phyloP scores from a whole-genome alignment of 345 rosid species.

The Rhizophora apiculata region DNA sequence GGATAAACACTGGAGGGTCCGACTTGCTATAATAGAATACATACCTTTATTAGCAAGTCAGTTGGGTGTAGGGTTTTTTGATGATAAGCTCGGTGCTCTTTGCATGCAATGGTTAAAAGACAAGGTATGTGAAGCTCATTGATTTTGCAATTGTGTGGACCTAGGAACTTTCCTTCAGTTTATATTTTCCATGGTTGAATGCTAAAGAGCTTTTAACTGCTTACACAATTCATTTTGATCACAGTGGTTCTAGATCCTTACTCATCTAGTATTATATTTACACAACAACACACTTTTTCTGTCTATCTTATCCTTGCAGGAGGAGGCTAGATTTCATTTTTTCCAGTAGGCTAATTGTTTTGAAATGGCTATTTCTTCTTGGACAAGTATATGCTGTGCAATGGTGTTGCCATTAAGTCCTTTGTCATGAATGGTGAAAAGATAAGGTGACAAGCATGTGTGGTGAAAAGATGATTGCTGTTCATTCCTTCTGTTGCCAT shows the following conservation, averaged over 20 bases:
- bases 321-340: too few relatives aligned
- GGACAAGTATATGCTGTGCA: too few relatives aligned
- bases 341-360: too few relatives aligned
- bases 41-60: slow-evolving; percentile 93
- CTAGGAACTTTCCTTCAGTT: not conserved
- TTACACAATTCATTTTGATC: not conserved
- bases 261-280: too few relatives aligned
- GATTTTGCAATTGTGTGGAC: not conserved
- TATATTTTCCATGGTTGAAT: not conserved
- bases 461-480: too few relatives aligned
- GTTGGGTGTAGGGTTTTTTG: slow-evolving; percentile 86
- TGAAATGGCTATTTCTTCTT: too few relatives aligned
- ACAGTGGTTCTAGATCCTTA: not conserved
- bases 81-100: slow-evolving; percentile 85
- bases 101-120: slow-evolving; percentile 98
- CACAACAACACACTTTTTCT: too few relatives aligned
- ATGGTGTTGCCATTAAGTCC: too few relatives aligned
- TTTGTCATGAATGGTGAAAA: too few relatives aligned
- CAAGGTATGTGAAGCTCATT: slow-evolving; percentile 49
- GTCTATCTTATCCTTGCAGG: too few relatives aligned
- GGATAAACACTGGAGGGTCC: slow-evolving; percentile 96
- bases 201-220: not conserved
- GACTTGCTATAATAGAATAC: slow-evolving; percentile 93
- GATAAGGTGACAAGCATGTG: too few relatives aligned
- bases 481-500: too few relatives aligned